These are phyloP conservation scores for Chytriomyces sp. DNA, from an alignment of 192 early-diverging fungal species.

Conservation along the genomic window DNA sequence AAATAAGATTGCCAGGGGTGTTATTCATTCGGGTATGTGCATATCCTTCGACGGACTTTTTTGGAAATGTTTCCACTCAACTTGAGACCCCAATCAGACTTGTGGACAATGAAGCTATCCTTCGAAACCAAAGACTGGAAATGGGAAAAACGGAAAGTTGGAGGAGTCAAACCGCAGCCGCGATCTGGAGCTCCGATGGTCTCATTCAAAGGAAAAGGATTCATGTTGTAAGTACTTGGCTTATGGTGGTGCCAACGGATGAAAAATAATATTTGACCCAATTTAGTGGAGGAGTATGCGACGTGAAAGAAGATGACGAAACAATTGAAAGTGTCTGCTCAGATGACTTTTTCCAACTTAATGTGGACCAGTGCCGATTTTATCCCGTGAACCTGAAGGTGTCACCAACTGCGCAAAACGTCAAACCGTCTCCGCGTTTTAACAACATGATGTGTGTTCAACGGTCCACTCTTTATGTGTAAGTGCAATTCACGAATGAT, in stretches of 20 bases:
- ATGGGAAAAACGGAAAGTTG: slow-evolving; percentile 70
- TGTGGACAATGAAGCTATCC: slow-evolving; percentile 65
- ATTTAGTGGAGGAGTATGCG: slow-evolving; percentile 61
- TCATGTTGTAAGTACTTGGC: slow-evolving; percentile 51
- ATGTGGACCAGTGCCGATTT: slow-evolving; percentile 66
- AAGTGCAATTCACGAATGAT: not conserved
- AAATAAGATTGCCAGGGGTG: slow-evolving; percentile 56
- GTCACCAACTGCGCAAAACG: slow-evolving; percentile 37
- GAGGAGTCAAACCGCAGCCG: slow-evolving; percentile 44
- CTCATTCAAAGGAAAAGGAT: slow-evolving; percentile 61
- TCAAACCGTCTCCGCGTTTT: slow-evolving; percentile 65
- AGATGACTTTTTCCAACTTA: slow-evolving; percentile 60
- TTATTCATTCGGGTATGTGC: slow-evolving; percentile 47
- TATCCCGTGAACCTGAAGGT: slow-evolving; percentile 56
- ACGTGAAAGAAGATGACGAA: slow-evolving; percentile 70
- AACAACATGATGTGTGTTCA: slow-evolving; percentile 70
- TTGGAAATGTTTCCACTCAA: not conserved
- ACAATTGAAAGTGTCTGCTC: slow-evolving; percentile 61
- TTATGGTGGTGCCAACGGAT: not conserved
- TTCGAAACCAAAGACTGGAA: slow-evolving; percentile 57
- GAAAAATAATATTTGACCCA: slow-evolving; percentile 26
- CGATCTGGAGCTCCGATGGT: slow-evolving; percentile 62
- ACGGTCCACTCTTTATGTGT: slow-evolving; percentile 60
- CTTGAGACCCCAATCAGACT: slow-evolving; percentile 22
- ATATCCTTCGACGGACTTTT: slow-evolving; percentile 19